phyloP scores from a whole-genome alignment of 495 filamentous ascomycete species.

The Margaritispora aquatica region DNA sequence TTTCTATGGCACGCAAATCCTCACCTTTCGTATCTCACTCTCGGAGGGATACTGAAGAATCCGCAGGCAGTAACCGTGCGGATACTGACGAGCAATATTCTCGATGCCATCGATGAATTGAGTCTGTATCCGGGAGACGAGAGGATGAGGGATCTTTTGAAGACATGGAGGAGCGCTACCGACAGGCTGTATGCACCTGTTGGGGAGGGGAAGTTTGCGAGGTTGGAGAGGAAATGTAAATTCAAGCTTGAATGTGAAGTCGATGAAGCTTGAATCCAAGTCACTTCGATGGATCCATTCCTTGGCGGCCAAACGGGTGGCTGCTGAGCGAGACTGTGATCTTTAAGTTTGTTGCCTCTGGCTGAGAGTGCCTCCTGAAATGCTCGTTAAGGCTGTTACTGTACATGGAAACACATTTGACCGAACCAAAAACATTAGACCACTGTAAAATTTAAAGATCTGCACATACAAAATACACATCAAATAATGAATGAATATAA shows the following conservation, averaged over 20 bases:
- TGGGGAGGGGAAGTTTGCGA: background rate
- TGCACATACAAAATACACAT: background rate
- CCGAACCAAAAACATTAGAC: no score
- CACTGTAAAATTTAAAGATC: background rate
- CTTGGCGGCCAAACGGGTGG: no score
- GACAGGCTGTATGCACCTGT: background rate
- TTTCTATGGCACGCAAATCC: background rate
- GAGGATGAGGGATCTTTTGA: background rate
- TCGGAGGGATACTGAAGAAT: background rate
- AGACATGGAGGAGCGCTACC: background rate
- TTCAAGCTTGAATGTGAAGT: background rate
- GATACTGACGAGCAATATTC: background rate
- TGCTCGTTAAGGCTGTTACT: background rate
- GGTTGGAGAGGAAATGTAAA: background rate
- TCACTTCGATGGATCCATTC: background rate
- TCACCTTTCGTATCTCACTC: background rate
- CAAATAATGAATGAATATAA: background rate
- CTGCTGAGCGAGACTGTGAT: no score
- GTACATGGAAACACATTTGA: background rate
- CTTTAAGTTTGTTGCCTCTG: no score
- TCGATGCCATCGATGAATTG: background rate
- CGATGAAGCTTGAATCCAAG: background rate
- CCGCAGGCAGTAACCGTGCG: background rate
- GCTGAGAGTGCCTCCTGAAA: no score
- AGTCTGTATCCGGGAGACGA: background rate